Percentiles rank a stretch among this genome's conserved stretches.
Evolutionary conservation across 2,329 filamentous ascomycete species (phyloP).

Genomic region (Hymenoscyphus fructigenus): DNA sequence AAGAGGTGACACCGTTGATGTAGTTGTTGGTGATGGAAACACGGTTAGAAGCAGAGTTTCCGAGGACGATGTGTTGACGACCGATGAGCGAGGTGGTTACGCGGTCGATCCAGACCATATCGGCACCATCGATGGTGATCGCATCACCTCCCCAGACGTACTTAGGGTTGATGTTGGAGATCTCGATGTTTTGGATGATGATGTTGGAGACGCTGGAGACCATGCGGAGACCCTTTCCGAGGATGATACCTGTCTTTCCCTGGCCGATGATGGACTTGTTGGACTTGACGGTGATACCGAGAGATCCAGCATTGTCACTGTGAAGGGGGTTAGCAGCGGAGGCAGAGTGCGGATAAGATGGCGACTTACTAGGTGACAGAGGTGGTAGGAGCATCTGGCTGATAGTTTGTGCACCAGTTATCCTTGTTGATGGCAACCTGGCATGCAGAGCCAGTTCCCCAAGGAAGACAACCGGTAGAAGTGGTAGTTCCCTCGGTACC

Average conservation of each 20-base stretch:
- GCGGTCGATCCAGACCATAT: slow-evolving; percentile 41
- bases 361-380: slow-evolving; percentile 9
- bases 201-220: slow-evolving; percentile 24
- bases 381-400: slow-evolving; percentile 16
- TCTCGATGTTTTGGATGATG: slow-evolving; percentile 46
- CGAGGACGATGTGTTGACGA: slow-evolving; percentile 44
- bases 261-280: slow-evolving; percentile 33
- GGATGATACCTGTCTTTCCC: slow-evolving; percentile 31
- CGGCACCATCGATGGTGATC: slow-evolving; percentile 50
- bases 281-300: slow-evolving; percentile 28
- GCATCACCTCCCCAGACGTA: slow-evolving; percentile 62
- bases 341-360: too few species aligned
- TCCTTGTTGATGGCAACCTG: slow-evolving; percentile 54
- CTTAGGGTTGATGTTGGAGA: slow-evolving; percentile 55
- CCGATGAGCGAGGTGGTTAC: slow-evolving; percentile 39
- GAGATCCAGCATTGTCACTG: slow-evolving; percentile 28
- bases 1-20: slow-evolving; percentile 44
- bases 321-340: not conserved
- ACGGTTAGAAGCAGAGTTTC: slow-evolving; percentile 37
- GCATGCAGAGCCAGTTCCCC: slow-evolving; percentile 40
- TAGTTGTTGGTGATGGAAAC: slow-evolving; percentile 49
- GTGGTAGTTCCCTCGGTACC: slow-evolving; percentile 44
- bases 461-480: slow-evolving; percentile 21
- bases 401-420: slow-evolving; percentile 40
- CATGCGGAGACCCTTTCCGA: slow-evolving; percentile 32